Percentiles rank a stretch among this genome's conserved stretches.
These are phyloP conservation scores for Coemansia javaensis DNA, from an alignment of 192 early-diverging fungal genomes.

Conservation along the genomic window DNA sequence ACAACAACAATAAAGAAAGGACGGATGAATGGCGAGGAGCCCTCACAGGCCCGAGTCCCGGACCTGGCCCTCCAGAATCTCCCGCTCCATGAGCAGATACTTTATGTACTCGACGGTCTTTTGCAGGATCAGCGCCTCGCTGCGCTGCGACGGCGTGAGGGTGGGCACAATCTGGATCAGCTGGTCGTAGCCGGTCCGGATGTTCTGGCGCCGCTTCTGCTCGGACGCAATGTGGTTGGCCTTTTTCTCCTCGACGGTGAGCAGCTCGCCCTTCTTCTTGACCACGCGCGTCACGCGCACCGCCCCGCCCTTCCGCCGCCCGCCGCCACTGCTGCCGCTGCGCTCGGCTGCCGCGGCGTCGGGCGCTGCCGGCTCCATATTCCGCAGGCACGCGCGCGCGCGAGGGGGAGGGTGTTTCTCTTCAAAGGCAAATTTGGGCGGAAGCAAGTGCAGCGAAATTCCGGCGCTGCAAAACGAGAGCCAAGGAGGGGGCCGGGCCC, in stretches of 20 bases:
- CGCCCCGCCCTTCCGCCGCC: background rate
- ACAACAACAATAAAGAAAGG: background rate
- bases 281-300: slow-evolving; percentile 8
- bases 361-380: too few species aligned
- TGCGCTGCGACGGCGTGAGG: slow-evolving; percentile 74
- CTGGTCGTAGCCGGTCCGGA: slow-evolving; percentile 83
- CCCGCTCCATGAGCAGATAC: slow-evolving; percentile 56
- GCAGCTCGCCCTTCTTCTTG: slow-evolving; percentile 59
- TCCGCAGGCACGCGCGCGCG: too few species aligned
- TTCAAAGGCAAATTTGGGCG: too few species aligned
- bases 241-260: slow-evolving; percentile 89
- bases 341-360: background rate
- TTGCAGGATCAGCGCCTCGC: slow-evolving; percentile 81
- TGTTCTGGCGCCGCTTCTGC: slow-evolving; percentile 88
- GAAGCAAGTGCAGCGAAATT: too few species aligned
- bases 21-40: too few species aligned
- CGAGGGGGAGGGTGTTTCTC: too few species aligned
- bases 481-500: too few species aligned
- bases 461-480: too few species aligned
- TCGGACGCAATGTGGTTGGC: slow-evolving; percentile 95
- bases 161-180: slow-evolving; percentile 84
- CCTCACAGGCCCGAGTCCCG: slow-evolving; percentile 6
- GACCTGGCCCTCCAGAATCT: slow-evolving; percentile 47
- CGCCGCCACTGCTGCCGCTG: background rate
- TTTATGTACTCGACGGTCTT: slow-evolving; percentile 78